Evolutionary conservation across 2,329 filamentous ascomycete species (phyloP).

Genomic region (Beauveria brongniartii): DNA sequence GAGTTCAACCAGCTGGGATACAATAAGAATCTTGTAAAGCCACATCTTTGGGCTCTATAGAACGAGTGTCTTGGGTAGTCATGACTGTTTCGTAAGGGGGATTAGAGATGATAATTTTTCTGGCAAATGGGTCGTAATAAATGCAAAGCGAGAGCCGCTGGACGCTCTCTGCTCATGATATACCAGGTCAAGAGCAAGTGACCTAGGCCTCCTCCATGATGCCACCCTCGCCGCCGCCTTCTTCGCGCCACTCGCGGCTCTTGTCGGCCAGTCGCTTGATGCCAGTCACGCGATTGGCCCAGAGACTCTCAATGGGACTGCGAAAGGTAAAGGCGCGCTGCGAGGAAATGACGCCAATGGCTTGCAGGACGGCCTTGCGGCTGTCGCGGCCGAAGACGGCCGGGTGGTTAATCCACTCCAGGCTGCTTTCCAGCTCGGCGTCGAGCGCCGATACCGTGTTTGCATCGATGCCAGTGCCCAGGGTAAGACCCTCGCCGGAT

Average conservation of each 20-base stretch:
- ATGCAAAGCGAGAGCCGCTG: neutral
- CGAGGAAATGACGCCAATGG: conserved; percentile 91
- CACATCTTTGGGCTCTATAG: neutral
- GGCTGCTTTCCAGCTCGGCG: conserved; percentile 76
- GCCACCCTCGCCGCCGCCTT: conserved; percentile 63
- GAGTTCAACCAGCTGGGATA: neutral
- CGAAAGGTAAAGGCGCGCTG: conserved; percentile 92
- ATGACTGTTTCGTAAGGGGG: conserved; percentile 9
- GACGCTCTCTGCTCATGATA: neutral
- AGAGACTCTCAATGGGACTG: conserved; percentile 79
- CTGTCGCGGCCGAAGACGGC: conserved; percentile 91
- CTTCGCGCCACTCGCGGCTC: conserved; percentile 87
- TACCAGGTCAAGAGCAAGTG: neutral
- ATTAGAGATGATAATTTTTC: neutral
- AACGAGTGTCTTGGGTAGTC: conserved; percentile 8
- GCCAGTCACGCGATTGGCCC: conserved; percentile 75
- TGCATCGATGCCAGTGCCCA: conserved; percentile 72
- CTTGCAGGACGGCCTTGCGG: conserved; percentile 89
- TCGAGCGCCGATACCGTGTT: conserved; percentile 80
- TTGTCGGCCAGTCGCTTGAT: conserved; percentile 74
- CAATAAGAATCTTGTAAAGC: neutral
- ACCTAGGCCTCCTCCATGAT: conserved; percentile 52
- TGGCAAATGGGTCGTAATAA: neutral
- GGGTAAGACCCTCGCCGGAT: conserved; percentile 49
- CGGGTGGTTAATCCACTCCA: conserved; percentile 98